Evolutionary conservation across 2,329 filamentous ascomycete species (phyloP), one percentile per base, ranked within the genome.

Genomic region (Colletotrichum navitas): DNA sequence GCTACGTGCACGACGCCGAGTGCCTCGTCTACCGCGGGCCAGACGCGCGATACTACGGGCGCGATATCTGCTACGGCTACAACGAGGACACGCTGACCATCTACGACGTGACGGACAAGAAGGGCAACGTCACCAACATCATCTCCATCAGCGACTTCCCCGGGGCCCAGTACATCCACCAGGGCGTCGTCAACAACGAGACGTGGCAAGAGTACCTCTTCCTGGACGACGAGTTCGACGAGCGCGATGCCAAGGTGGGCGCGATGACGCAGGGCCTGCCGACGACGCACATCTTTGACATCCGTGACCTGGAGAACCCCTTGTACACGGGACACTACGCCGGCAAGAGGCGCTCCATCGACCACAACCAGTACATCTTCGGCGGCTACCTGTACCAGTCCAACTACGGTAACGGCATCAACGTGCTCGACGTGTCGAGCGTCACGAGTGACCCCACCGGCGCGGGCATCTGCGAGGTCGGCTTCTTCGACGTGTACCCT

Each of bases 1-100:
- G 87, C 47, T 90, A 90, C 76, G 87, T 90, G 18, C 88, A 90
- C 77, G 88, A 90, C 74, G 88, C 88, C 2, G 88, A 90, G 78
- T 90, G 88, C 77, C 79, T 90, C 49, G 83, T 85, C 71, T 88
- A 88, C 79, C 83, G 82, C 24, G 86, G 86, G 0, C 85, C 86
- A 0, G 85, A 88, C 72, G 77, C 76, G 14, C 76, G 80, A 41
- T 88, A 84, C 74, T 75, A 77, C 3, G 85, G 84, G 63, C 80
- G 78, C 29, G 85, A 88, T 74, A 85, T 88, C 77, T 88, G 86
- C 83, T 88, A 87, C 75, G 85, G 85, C 45, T 88, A 87, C 81
- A 87, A 88, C 77, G 86, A 85, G 74, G 84, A 86, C 76, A 83
- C 83, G 0, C 75, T 86, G 63, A 86, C 84, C 61, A 85, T 87